phyloP scores from a whole-genome alignment of 2,329 filamentous ascomycete genomes.

The Trichoderma afroharzianum region DNA sequence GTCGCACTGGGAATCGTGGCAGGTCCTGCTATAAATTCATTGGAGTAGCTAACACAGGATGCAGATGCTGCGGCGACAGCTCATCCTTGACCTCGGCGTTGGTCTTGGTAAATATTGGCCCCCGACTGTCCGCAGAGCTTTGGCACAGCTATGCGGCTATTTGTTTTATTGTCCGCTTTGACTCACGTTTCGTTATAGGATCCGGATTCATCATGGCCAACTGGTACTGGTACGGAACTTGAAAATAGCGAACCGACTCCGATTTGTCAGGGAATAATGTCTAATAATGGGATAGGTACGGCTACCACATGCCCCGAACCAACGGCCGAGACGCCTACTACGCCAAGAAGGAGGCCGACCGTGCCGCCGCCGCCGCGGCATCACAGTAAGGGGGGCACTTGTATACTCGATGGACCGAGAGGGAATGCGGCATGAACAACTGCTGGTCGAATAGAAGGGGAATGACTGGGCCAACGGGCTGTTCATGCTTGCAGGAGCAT shows the following conservation, averaged over 20 bases:
- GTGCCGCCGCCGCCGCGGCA: conserved; percentile 41
- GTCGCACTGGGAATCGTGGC: conserved; percentile 23
- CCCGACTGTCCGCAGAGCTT: not conserved
- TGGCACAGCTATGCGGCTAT: not conserved
- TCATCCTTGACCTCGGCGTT: conserved; percentile 54
- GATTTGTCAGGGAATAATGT: not conserved
- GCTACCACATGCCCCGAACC: conserved; percentile 59
- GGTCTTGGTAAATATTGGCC: conserved; percentile 47
- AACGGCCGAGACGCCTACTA: conserved; percentile 57
- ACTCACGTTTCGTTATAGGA: conserved; percentile 45
- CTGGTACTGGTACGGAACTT: conserved; percentile 51
- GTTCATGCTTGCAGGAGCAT: not conserved
- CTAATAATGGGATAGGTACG: conserved; percentile 46
- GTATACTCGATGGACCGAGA: not conserved
- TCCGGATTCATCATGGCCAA: conserved; percentile 53
- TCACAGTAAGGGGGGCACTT: conserved; percentile 13
- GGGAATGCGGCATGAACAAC: not conserved
- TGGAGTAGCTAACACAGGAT: conserved; percentile 9
- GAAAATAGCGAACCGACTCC: not conserved
- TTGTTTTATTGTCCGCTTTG: not conserved
- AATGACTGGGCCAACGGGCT: not conserved
- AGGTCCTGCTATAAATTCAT: conserved; percentile 30
- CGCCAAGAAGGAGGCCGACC: conserved; percentile 55
- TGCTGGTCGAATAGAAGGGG: not conserved
- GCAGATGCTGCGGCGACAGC: conserved; percentile 59